Evolutionary conservation across 1,139 yeast genomes (phyloP), one percentile per base, ranked within the genome.

Genomic region (Blastobotrys ciferrii): DNA sequence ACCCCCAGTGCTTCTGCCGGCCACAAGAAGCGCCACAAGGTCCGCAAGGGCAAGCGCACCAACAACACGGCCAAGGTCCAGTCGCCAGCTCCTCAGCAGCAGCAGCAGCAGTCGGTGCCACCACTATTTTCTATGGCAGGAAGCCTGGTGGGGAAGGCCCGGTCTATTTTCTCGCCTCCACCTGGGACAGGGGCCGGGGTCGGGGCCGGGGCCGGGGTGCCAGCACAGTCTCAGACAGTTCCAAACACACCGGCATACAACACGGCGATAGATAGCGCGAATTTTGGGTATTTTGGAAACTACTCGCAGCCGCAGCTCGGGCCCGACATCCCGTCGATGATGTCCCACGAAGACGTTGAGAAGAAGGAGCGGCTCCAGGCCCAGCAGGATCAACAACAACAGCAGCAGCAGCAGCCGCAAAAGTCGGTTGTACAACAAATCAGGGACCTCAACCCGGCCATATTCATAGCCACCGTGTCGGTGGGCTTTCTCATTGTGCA

Each of bases 401-500:
- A 13, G 19, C 37, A 13, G n/a, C 30, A 20, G 45, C 37, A 13
- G 31, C 32, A 13, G 30, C 39, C 14, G 38, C 13, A 30, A 42
- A 42, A 7, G 46, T 9, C 42, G 19, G 25, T 13, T 2, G 32
- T 35, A 32, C 37, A 42, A n/a, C 37, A 40, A 1, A n/a, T 33
- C 37, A 33, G 17, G 23, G n/a, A n/a, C n/a, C 20, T 20, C 20
- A 42, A 41, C n/a, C 61, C 61, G 9, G 61, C 61, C 2, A 45
- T 58, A 6, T 56, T 52, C 42, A 42, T 58, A n/a, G 57, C 61
- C 13, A 45, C 55, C 7, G 53, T 58, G 41, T 45, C 54, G 20
- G 49, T 54, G n/a, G 60, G 61, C 17, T 46, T 58, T 33, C 42
- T 58, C 32, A 48, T 58, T 17, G 57, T 51, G n/a, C 60, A 55